phyloP scores from a whole-genome alignment of 2,329 filamentous ascomycete species.

The Penicillium sclerotigenum region DNA sequence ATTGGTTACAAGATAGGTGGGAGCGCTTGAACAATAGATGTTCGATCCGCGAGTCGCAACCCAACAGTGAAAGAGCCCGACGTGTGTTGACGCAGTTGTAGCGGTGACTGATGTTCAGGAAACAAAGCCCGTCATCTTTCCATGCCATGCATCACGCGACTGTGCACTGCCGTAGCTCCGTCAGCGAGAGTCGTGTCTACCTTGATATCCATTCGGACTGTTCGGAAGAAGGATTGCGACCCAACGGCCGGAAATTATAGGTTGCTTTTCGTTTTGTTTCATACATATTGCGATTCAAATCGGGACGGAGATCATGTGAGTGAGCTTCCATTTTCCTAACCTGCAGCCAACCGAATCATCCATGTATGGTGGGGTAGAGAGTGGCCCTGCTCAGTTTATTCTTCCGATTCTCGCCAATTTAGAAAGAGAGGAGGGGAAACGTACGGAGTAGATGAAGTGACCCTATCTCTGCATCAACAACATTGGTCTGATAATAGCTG shows the following conservation, averaged over 20 bases:
- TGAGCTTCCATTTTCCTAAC: conserved; percentile 12
- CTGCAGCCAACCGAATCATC: conserved; percentile 19
- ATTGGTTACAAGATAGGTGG: conserved; percentile 1
- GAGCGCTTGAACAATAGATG: not conserved
- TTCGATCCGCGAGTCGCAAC: conserved; percentile 2
- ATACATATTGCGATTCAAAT: conserved; percentile 7
- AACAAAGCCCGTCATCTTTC: conserved; percentile 13
- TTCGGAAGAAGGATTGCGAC: conserved; percentile 26
- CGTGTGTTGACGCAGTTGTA: conserved; percentile 14
- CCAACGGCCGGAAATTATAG: conserved; percentile 1
- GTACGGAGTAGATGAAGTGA: conserved; percentile 3
- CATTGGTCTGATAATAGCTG: not conserved
- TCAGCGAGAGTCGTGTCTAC: conserved; percentile 28
- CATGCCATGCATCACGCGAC: conserved; percentile 22
- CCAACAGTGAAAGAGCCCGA: conserved; percentile 7
- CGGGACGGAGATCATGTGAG: conserved; percentile 11
- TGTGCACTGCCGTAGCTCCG: conserved; percentile 3
- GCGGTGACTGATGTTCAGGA: conserved; percentile 18
- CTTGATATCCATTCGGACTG: conserved; percentile 33
- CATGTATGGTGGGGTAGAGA: conserved; percentile 8
- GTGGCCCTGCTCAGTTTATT: conserved; percentile 1
- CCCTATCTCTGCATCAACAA: conserved; percentile 2
- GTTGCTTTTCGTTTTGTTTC: not conserved
- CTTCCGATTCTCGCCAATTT: conserved; percentile 10
- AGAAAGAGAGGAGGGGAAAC: not conserved